Evolutionary conservation across 495 filamentous ascomycete species (phyloP).

Genomic region (Echria macrotheca): DNA sequence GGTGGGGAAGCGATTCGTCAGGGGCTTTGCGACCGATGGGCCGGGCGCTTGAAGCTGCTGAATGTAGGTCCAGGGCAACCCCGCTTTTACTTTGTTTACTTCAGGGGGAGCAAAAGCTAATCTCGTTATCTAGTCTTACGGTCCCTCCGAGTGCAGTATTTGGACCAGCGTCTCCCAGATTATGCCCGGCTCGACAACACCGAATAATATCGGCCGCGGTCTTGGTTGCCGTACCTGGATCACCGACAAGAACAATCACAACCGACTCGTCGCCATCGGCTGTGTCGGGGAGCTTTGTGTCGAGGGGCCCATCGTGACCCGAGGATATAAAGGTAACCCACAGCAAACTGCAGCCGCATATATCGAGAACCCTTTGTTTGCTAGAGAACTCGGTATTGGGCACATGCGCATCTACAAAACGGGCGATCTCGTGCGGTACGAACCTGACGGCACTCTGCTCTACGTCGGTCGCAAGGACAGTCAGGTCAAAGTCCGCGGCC

Average conservation of each 20-base stretch:
- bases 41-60: too few relatives aligned
- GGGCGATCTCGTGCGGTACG: conserved; percentile 55
- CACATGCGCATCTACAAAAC: conserved; percentile 57
- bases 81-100: too few relatives aligned
- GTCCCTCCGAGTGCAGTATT: too few relatives aligned
- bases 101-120: too few relatives aligned
- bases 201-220: conserved; percentile 42
- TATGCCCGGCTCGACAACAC: too few relatives aligned
- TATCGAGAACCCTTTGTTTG: conserved; percentile 37
- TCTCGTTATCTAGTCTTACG: too few relatives aligned
- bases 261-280: conserved; percentile 47
- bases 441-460: conserved; percentile 46
- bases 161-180: too few relatives aligned
- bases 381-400: conserved; percentile 40
- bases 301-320: conserved; percentile 52
- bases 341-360: conserved; percentile 42
- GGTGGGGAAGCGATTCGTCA: conserved; percentile 39
- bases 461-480: conserved; percentile 60
- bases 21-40: too few relatives aligned
- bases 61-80: too few relatives aligned
- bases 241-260: conserved; percentile 47
- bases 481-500: conserved; percentile 62
- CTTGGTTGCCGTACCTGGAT: conserved; percentile 49
- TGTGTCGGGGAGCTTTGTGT: conserved; percentile 56
- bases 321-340: conserved; percentile 44